Conservation (phyloP, 2,329 filamentous ascomycete species). For the Ophiostoma sp. region DNA sequence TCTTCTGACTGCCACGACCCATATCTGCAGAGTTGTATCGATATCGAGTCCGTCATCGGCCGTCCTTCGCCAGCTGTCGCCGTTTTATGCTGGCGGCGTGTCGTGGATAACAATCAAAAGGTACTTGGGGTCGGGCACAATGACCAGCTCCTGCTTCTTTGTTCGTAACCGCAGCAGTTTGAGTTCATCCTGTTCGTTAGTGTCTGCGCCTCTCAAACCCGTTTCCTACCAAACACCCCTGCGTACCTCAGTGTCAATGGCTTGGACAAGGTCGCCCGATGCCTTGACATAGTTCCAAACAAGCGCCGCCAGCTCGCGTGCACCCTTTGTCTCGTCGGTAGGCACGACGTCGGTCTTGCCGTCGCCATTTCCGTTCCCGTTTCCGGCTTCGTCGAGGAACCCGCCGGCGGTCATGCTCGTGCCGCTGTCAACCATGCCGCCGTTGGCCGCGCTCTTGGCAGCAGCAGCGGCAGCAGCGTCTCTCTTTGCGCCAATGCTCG, state of each 20-base stretch:
- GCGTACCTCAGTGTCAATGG: conserved; percentile 63
- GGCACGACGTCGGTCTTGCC: conserved; percentile 24
- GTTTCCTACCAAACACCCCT: too few species aligned
- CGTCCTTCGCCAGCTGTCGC: background rate
- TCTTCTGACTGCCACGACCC: background rate
- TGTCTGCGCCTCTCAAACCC: background rate
- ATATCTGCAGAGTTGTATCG: background rate
- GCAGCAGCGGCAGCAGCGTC: conserved; percentile 16
- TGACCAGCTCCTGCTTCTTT: conserved; percentile 80
- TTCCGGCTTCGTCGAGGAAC: conserved; percentile 42
- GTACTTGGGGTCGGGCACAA: conserved; percentile 75
- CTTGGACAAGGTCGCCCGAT: conserved; percentile 64
- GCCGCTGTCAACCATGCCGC: conserved; percentile 10
- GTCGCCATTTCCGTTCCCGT: conserved; percentile 21
- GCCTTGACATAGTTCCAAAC: conserved; percentile 70
- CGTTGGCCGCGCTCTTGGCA: conserved; percentile 15
- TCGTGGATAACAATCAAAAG: conserved; percentile 76
- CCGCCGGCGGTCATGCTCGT: conserved; percentile 20
- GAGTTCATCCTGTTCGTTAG: conserved; percentile 58
- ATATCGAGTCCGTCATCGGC: background rate
- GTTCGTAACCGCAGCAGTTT: conserved; percentile 71
- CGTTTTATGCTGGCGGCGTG: conserved; percentile 59
- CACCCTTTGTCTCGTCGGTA: conserved; percentile 39
- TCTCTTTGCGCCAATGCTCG: conserved; percentile 32
- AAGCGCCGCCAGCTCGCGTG: conserved; percentile 68